Evolutionary conservation across 176 grass and related monocot genomes (phyloP), one percentile per base, ranked within the genome.

Genomic region (Oryza meridionalis): DNA sequence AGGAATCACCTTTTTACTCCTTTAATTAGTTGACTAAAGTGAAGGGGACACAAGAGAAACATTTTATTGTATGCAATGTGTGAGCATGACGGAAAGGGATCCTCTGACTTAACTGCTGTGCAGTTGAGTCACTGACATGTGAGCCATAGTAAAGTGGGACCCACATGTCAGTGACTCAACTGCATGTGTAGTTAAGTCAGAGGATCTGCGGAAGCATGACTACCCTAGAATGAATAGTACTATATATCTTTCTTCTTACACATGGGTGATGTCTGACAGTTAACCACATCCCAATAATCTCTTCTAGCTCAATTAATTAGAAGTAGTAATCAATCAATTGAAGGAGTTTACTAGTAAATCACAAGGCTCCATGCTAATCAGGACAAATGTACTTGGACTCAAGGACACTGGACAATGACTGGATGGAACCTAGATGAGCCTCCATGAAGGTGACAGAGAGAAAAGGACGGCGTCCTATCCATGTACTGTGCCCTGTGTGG

Each of bases 1-100:
- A 90, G 84, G 61, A 87, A 87, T 87, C 84, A 75, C 76, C 11
- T 65, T 83, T 83, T 72, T 77, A 25, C 31, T 66, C 72, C 25
- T 77, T 69, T 63, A 29, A 19, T 72, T 65, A 37, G 19, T 77
- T 65, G 81, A 84, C 75, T 69, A 37, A 35, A 76, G 21, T 17
- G 79, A 79, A 74, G 73, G 31, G 21, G 80, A 82, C 43, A 35
- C 40, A 37, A 21, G 14, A 67, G 12, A 67, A 1, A 83, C 12
- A 16, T 11, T 5, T 19, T 42, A 16, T 11, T 5, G 27, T 42
- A 3, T 12, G 19, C 17, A 19, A 1, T 35, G 58, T 22, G 11
- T 67, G 43, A 71, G 10, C 17, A 58, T 40, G 64, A 31, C 38
- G n/a, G n/a, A n/a, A n/a, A n/a, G n/a, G n/a, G n/a, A n/a, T n/a